These are phyloP conservation scores for Magnusiomyces sp. DNA, from an alignment of 1,139 yeast species.

Conservation along the genomic window DNA sequence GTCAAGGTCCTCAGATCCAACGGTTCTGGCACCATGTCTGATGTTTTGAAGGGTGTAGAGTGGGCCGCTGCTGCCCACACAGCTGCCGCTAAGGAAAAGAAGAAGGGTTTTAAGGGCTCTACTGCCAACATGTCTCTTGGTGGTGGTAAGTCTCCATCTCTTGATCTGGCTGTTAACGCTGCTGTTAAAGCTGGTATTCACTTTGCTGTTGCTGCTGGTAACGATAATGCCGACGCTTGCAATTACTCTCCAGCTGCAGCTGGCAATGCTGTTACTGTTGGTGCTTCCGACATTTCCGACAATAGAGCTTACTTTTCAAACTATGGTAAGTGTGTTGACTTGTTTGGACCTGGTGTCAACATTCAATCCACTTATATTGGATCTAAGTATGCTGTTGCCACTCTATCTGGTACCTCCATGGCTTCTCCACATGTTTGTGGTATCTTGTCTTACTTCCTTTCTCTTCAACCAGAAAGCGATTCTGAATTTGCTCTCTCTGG, in stretches of 20 bases:
- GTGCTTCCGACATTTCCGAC: slow-evolving; percentile 45
- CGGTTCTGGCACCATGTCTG: slow-evolving; percentile 44
- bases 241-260: slow-evolving; percentile 56
- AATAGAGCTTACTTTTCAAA: slow-evolving; percentile 52
- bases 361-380: slow-evolving; percentile 64
- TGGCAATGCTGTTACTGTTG: slow-evolving; percentile 51
- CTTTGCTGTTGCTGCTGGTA: slow-evolving; percentile 61
- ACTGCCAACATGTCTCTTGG: slow-evolving; percentile 57
- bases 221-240: slow-evolving; percentile 57
- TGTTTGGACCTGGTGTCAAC: slow-evolving; percentile 53
- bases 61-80: slow-evolving; percentile 35
- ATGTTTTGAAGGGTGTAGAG: slow-evolving; percentile 42
- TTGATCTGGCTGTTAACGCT: slow-evolving; percentile 49
- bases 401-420: slow-evolving; percentile 97
- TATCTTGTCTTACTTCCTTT: slow-evolving; percentile 70
- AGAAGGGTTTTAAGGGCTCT: slow-evolving; percentile 48
- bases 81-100: slow-evolving; percentile 29
- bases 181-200: slow-evolving; percentile 53
- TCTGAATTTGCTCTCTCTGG: slow-evolving; percentile 62
- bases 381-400: slow-evolving; percentile 73
- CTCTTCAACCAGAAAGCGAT: slow-evolving; percentile 79
- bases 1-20: slow-evolving; percentile 45
- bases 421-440: slow-evolving; percentile 98
- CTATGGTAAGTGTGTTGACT: slow-evolving; percentile 58
- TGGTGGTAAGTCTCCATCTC: slow-evolving; percentile 48